Evolutionary conservation across 208 protist genomes (phyloP).

Genomic region (Wallacemonas sp.): DNA sequence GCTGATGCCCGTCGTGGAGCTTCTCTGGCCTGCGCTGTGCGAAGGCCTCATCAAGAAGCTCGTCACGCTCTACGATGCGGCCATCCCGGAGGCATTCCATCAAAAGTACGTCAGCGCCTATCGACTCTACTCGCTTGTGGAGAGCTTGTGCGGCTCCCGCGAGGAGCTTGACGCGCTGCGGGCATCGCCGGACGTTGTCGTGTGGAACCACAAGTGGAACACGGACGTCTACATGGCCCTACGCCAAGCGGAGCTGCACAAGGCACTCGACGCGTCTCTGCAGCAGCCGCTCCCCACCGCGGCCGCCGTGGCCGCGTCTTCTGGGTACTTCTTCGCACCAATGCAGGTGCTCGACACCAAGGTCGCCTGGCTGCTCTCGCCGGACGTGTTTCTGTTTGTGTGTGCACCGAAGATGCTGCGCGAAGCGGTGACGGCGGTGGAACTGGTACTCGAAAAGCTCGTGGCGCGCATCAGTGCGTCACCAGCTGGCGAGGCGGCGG

Average conservation of each 20-base stretch:
- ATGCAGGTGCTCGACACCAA: conserved; percentile 30
- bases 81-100: conserved; percentile 80
- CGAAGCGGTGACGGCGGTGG: conserved; percentile 16
- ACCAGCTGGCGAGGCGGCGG: background rate
- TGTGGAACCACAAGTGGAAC: conserved; percentile 91
- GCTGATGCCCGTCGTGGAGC: conserved; percentile 47
- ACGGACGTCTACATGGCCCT: conserved; percentile 83
- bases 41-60: conserved; percentile 83
- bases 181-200: conserved; percentile 59
- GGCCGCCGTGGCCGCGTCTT: background rate
- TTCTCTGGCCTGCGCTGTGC: conserved; percentile 81
- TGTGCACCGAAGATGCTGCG: conserved; percentile 48
- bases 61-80: conserved; percentile 70
- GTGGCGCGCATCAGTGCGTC: background rate
- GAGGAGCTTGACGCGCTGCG: conserved; percentile 63
- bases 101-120: conserved; percentile 68
- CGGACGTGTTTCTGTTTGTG: conserved; percentile 41
- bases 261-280: conserved; percentile 18
- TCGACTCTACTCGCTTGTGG: conserved; percentile 52
- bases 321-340: conserved; percentile 21
- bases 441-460: conserved; percentile 11
- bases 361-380: conserved; percentile 44
- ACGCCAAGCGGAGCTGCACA: conserved; percentile 57
- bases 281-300: background rate
- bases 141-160: conserved; percentile 49